Base-by-base conservation (phyloP, 257 asterid species). In the Plectranthus barbatus region DNA sequence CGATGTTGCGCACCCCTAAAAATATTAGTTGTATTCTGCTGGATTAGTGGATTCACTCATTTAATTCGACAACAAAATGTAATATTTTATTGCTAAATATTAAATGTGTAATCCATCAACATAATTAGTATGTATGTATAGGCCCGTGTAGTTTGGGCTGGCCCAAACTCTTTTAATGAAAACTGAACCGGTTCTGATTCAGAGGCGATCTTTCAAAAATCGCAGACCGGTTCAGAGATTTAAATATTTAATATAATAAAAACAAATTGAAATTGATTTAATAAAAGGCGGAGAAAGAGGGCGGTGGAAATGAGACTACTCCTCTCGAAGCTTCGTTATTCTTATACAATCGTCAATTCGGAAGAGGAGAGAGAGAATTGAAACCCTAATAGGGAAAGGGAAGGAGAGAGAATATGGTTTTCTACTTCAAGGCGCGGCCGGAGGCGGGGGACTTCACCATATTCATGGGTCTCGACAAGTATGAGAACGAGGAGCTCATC, bases 401-500 rank as follows among this genome's bases (percentile, higher is more conserved):
- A 60, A 24, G 10, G 73, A 7, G 41, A 73, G 51, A 4, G 34
- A 75, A 72, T 41, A 91, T 88, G 98, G 98, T 91, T 46, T 82
- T 91, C 80, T 91, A 91, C 87, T 86, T 91, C 85, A 88, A 88
- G 72, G 92, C 95, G 65, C 85, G 94, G 39, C 95, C 95, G 13
- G 95, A 88, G 56, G 82, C 88, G 9, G 95, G 95, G 26, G 98
- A 91, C 49, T 88, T 78, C 90, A 80, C 95, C 68, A 91, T 91
- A 17, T 91, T 86, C 75, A 91, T 91, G 98, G 98, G 98, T 15
- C 83, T 84, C 14, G 96, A 91, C 74, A 91, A 91, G 84, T 64
- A 76, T 57, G 96, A 91, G 77, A 91, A 91, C 77, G 98, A 91
- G 86, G 98, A 91, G 79, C 95, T 91, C 69, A 91, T 91, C 87